Conservation (phyloP, 2,329 filamentous ascomycete genomes). For the Pyricularia grisea region DNA sequence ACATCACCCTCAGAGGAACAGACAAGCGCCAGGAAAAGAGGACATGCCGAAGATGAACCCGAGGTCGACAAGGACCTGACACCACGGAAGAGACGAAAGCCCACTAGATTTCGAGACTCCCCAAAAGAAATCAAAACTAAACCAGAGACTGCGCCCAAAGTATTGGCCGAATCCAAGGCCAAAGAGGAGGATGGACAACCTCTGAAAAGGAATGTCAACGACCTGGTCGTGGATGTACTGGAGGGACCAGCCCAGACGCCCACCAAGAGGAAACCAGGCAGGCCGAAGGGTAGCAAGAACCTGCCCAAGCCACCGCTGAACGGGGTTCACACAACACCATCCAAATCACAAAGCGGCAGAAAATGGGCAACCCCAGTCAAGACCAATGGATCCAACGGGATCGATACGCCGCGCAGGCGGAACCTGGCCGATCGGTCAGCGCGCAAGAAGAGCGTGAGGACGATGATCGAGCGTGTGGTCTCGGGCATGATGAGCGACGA, state of each 20-base stretch:
- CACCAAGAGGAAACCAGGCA: neutral
- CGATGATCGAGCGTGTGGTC: conserved; percentile 63
- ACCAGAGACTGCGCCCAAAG: neutral
- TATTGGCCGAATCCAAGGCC: neutral
- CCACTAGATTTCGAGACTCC: neutral
- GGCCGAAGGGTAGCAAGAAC: conserved; percentile 2
- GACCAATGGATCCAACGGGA: conserved; percentile 20
- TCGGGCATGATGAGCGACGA: conserved; percentile 58
- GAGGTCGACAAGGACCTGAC: neutral
- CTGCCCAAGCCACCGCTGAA: neutral
- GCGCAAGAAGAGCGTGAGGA: conserved; percentile 71
- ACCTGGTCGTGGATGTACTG: neutral
- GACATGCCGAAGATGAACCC: neutral
- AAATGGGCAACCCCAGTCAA: conserved; percentile 29
- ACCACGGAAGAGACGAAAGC: neutral
- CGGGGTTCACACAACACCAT: conserved; percentile 20
- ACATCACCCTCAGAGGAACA: neutral
- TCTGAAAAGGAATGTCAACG: neutral
- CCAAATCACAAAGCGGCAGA: conserved; percentile 21
- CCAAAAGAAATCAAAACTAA: neutral
- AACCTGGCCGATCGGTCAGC: conserved; percentile 77
- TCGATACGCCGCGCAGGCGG: conserved; percentile 51
- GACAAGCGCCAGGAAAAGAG: neutral
- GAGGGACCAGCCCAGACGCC: neutral
- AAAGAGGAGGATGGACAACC: neutral